Conservation (phyloP, 257 asterid species). For the Jacaranda copaia region DNA sequence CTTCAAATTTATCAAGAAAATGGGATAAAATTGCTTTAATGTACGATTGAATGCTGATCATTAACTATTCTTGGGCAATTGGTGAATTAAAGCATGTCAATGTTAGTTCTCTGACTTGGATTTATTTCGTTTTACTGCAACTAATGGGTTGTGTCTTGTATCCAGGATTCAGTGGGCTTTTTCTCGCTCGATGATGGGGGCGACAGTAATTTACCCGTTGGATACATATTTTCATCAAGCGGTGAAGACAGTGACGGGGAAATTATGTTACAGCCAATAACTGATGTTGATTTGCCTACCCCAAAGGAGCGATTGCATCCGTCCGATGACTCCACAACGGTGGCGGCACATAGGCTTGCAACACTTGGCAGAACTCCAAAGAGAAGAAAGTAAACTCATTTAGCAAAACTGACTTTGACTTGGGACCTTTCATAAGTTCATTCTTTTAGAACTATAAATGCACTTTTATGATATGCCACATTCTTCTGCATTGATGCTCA, state of each 20-base stretch:
- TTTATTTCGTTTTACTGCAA: constrained; percentile 7
- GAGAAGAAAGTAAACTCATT: constrained; percentile 63
- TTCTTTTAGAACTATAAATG: background rate
- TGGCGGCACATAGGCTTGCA: constrained; percentile 70
- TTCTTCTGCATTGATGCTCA: background rate
- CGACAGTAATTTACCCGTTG: constrained; percentile 48
- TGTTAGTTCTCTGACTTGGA: constrained; percentile 4
- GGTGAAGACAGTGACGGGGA: constrained; percentile 91
- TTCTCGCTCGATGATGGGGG: constrained; percentile 66
- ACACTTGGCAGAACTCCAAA: constrained; percentile 65
- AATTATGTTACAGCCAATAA: constrained; percentile 69
- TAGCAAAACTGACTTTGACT: constrained; percentile 15
- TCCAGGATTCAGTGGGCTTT: constrained; percentile 60
- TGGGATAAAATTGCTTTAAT: background rate
- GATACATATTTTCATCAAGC: constrained; percentile 66
- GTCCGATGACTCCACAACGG: constrained; percentile 62
- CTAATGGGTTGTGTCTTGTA: constrained; percentile 16
- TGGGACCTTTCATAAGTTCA: background rate
- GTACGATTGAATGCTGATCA: background rate
- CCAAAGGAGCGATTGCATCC: constrained; percentile 59
- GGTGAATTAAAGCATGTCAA: background rate
- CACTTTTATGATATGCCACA: background rate
- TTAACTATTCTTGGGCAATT: background rate
- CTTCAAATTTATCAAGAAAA: background rate
- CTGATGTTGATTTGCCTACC: constrained; percentile 81